Percentiles rank a stretch among this genome's conserved stretches.
phyloP scores from a whole-genome alignment of 257 asterid species.

The Petunia secreta region DNA sequence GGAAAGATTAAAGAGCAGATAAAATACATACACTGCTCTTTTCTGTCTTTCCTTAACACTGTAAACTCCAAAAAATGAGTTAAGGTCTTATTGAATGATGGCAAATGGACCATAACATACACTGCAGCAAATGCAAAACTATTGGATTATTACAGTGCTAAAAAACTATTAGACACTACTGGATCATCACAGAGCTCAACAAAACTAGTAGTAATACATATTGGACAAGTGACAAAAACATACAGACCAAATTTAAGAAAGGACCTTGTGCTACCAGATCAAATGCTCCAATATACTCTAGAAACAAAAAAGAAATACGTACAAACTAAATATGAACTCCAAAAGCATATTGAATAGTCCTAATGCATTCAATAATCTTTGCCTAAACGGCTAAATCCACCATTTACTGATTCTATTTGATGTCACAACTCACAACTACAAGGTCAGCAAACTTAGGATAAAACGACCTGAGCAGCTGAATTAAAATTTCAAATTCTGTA shows the following conservation, averaged over 20 bases:
- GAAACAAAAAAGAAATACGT: background rate
- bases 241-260: background rate
- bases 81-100: background rate
- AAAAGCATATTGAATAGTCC: background rate
- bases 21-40: background rate
- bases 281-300: background rate
- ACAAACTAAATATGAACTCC: background rate
- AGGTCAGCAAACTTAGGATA: background rate
- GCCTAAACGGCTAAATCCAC: background rate
- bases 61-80: background rate
- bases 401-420: background rate
- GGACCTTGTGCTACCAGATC: slow-evolving; percentile 12
- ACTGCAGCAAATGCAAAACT: background rate
- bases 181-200: background rate
- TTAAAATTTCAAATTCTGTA: background rate
- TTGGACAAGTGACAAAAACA: too few species aligned
- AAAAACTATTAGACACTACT: background rate
- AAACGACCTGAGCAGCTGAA: background rate
- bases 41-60: background rate
- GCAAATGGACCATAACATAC: background rate
- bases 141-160: background rate
- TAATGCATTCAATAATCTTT: background rate
- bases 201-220: too few species aligned
- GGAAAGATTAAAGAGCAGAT: slow-evolving; percentile 5
- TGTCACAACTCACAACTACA: background rate